phyloP scores from a whole-genome alignment of 768 basidiomycete species.

The Postia placenta region DNA sequence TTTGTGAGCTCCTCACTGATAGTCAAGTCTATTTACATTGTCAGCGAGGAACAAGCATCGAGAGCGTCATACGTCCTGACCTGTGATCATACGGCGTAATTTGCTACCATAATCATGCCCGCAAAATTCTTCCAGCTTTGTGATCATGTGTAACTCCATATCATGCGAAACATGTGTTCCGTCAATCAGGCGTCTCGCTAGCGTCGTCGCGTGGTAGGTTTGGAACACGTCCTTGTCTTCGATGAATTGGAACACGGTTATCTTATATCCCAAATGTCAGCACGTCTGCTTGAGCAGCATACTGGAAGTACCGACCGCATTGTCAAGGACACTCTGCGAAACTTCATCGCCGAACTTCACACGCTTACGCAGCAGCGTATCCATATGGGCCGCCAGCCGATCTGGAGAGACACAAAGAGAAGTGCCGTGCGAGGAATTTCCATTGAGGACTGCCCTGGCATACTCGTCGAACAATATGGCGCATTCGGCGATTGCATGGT shows the following conservation, averaged over 20 bases:
- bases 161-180: constrained; percentile 92
- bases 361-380: constrained; percentile 84
- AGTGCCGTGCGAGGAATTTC: constrained; percentile 83
- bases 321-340: constrained; percentile 82
- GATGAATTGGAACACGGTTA: constrained; percentile 96
- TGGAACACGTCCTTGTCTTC: constrained; percentile 99
- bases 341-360: constrained; percentile 94
- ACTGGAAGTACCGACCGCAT: constrained; percentile 56
- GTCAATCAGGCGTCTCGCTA: constrained; percentile 89
- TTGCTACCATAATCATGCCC: constrained; percentile 97
- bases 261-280: constrained; percentile 40
- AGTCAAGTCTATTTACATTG: constrained; percentile 68
- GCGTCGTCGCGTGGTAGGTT: constrained; percentile 91
- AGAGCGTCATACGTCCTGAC: no score
- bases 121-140: constrained; percentile 93
- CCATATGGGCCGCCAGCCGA: constrained; percentile 88
- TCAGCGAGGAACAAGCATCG: no score
- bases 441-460: constrained; percentile 91
- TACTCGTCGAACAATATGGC: constrained; percentile 92
- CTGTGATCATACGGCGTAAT: constrained; percentile 94
- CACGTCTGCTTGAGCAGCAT: not conserved
- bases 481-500: constrained; percentile 90
- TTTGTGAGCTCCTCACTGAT: constrained; percentile 94
- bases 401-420: constrained; percentile 86
- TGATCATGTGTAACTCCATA: constrained; percentile 95